A percentile compares a stretch with the other conserved stretches of the same genome.
Conservation (phyloP, 2,329 filamentous ascomycete genomes). For the Aspergillus sp. region DNA sequence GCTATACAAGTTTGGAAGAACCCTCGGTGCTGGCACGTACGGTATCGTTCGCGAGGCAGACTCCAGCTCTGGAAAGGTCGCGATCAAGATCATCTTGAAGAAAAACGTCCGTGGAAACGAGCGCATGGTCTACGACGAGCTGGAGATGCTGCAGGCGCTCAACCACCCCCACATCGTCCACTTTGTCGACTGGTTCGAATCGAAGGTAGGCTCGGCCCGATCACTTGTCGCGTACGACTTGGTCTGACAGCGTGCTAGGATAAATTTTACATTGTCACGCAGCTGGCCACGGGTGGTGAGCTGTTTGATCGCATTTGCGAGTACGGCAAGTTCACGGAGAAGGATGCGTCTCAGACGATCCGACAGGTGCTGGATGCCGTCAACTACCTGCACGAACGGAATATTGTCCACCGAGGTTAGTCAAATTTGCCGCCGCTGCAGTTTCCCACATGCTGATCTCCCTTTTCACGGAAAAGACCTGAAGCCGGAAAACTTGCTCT, state of each 20-base stretch:
- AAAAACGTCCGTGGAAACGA: slow-evolving; percentile 99
- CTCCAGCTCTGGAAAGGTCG: slow-evolving; percentile 75
- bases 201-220: slow-evolving; percentile 63
- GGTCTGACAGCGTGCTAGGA: slow-evolving; percentile 58
- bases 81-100: slow-evolving; percentile 98
- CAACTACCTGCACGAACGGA: slow-evolving; percentile 88
- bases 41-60: slow-evolving; percentile 97
- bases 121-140: slow-evolving; percentile 97
- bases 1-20: slow-evolving; percentile 89
- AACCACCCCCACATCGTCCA: slow-evolving; percentile 94
- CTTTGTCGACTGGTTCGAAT: slow-evolving; percentile 99
- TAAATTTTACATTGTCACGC: slow-evolving; percentile 99
- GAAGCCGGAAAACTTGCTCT: slow-evolving; percentile 96
- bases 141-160: slow-evolving; percentile 87
- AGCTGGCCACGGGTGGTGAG: slow-evolving; percentile 93
- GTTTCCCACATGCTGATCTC: neutral
- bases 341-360: slow-evolving; percentile 94
- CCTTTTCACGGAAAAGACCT: slow-evolving; percentile 62
- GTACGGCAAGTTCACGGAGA: slow-evolving; percentile 96
- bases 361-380: slow-evolving; percentile 90
- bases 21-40: slow-evolving; percentile 94
- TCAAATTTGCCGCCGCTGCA: neutral
- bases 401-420: slow-evolving; percentile 91
- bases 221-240: neutral
- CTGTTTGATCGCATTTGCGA: slow-evolving; percentile 98